Percentiles rank a stretch among this genome's conserved stretches.
Conservation (phyloP, 2,329 filamentous ascomycete genomes). For the Dactylonectria estremocensis region DNA sequence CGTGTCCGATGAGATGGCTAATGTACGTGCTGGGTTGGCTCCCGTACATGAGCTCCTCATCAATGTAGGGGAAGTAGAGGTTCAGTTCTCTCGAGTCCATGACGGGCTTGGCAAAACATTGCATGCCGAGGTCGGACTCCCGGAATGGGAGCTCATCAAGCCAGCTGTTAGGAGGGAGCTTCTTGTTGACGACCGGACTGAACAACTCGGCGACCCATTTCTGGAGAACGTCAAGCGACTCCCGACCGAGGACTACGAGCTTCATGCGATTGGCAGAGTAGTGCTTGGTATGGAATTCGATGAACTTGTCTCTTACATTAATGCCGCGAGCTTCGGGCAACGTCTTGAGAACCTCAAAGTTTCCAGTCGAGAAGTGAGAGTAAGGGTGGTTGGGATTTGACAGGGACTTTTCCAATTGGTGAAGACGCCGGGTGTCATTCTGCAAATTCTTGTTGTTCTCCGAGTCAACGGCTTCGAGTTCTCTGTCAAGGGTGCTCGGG, state of each 20-base stretch:
- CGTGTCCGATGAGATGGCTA: slow-evolving; percentile 90
- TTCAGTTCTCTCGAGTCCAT: slow-evolving; percentile 88
- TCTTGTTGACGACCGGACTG: slow-evolving; percentile 84
- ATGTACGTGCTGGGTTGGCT: slow-evolving; percentile 89
- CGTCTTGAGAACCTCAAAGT: slow-evolving; percentile 87
- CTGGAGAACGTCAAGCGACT: slow-evolving; percentile 87
- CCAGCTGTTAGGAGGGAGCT: slow-evolving; percentile 75
- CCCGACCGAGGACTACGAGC: slow-evolving; percentile 86
- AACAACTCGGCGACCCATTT: slow-evolving; percentile 89
- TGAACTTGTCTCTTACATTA: slow-evolving; percentile 91
- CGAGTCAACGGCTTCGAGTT: slow-evolving; percentile 91
- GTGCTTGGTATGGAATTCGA: slow-evolving; percentile 89
- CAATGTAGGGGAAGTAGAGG: slow-evolving; percentile 86
- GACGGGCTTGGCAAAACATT: slow-evolving; percentile 91
- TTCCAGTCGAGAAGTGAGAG: slow-evolving; percentile 93
- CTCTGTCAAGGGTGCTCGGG: slow-evolving; percentile 86
- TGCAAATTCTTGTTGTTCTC: slow-evolving; percentile 99
- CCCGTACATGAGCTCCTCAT: slow-evolving; percentile 85
- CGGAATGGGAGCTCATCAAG: slow-evolving; percentile 65
- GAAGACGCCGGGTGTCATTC: slow-evolving; percentile 88
- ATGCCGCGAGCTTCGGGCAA: slow-evolving; percentile 84
- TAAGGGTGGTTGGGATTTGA: slow-evolving; percentile 91
- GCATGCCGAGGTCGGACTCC: slow-evolving; percentile 69
- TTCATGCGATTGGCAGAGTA: slow-evolving; percentile 97
- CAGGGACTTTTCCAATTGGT: slow-evolving; percentile 89